Conservation (phyloP, 208 protist genomes). For the Acanthamoeba triangularis region DNA sequence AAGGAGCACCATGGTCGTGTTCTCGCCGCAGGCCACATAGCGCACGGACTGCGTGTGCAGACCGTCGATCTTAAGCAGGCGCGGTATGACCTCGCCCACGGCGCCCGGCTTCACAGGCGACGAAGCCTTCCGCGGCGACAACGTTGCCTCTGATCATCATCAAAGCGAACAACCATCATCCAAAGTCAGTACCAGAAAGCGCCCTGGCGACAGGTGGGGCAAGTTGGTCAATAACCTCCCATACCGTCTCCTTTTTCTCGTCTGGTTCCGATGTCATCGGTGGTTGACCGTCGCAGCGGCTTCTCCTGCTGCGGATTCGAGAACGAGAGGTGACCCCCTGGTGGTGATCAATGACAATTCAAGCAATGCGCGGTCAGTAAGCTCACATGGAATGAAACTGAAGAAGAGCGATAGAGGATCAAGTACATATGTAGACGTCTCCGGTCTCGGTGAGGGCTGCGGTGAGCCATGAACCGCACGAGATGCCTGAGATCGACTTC, state of each 20-base stretch:
- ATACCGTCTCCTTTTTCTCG: not conserved
- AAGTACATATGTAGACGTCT: slow-evolving; percentile 62
- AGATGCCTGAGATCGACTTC: not conserved
- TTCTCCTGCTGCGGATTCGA: not conserved
- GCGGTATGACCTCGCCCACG: slow-evolving; percentile 46
- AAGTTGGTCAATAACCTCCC: too few relatives aligned
- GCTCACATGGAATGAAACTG: too few relatives aligned
- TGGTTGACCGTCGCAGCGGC: not conserved
- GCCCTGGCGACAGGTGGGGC: too few relatives aligned
- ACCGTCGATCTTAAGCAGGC: slow-evolving; percentile 46
- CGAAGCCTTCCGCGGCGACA: not conserved
- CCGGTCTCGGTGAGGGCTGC: slow-evolving; percentile 58
- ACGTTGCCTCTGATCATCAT: not conserved
- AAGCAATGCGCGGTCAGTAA: too few relatives aligned
- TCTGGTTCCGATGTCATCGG: not conserved
- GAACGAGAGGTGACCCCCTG: slow-evolving; percentile 33
- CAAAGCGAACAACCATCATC: not conserved
- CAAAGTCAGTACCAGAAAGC: not conserved
- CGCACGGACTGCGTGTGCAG: slow-evolving; percentile 17
- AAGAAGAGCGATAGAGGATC: not conserved
- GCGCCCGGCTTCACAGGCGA: not conserved
- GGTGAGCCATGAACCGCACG: slow-evolving; percentile 44
- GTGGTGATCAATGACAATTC: too few relatives aligned
- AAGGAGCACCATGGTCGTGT: slow-evolving; percentile 54
- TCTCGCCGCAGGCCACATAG: slow-evolving; percentile 60